Base-by-base conservation (phyloP, 169 alveolate genomes). In the Plasmodium berghei region DNA sequence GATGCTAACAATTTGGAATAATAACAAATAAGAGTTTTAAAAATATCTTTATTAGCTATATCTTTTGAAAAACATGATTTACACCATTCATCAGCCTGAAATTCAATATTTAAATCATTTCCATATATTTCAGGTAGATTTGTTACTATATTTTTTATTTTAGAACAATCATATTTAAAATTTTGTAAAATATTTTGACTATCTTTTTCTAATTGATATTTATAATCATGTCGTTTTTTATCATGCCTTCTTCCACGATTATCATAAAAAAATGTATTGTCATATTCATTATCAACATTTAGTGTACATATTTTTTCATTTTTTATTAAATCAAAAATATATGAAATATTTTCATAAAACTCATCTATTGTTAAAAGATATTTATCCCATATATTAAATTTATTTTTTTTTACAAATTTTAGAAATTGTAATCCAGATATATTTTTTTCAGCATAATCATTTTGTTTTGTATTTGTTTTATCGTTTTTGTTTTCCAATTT, bases 51-150 rank as follows among this genome's bases (percentile, higher is more conserved):
- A 28, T 94, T 92, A 10, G 90, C 70, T 61, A 83, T 55, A 10
- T 94, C 94, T n/a, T 89, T 88, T 16, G 91, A 9, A 58, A 87
- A 87, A 73, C 62, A 87, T 58, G 88, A 91, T 24, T 89, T 89
- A 42, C 93, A 92, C 85, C 92, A 63, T 24, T 93, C 95, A 59
- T 93, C 96, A 48, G 92, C 69, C 67, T 93, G 95, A 12, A 20
- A 89, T 45, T 89, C 93, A 40, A 71, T 83, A 48, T 87, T 93
- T 28, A 90, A 89, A 70, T 89, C 93, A 28, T 75, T 92, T 14
- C 80, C 74, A 59, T 87, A 72, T 20, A 72, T 69, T 34, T 83
- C 86, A 1, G 90, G 90, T 16, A 83, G 67, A 54, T 66, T 83
- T 12, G 85, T 56, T 10, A 83, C 90, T 18, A 83, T 83, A 62